These are phyloP conservation scores for Quercus parvula DNA, from an alignment of 306 rosid genomes.

Conservation along the genomic window DNA sequence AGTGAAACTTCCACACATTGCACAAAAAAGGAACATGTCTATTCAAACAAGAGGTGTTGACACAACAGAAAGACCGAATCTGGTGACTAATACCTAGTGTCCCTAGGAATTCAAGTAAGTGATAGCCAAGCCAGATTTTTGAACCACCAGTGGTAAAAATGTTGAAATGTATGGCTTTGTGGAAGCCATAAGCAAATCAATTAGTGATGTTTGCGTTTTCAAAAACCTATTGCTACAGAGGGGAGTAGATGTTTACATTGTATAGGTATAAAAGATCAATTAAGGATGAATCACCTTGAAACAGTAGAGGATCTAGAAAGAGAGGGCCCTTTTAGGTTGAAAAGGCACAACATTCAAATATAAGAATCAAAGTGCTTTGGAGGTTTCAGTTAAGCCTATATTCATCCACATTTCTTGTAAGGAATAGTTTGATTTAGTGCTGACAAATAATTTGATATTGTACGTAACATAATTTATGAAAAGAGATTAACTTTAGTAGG, in stretches of 20 bases:
- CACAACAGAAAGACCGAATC: no score
- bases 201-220: not conserved
- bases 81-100: not conserved
- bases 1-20: not conserved
- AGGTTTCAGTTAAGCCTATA: not conserved
- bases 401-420: conserved; percentile 2
- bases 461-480: not conserved
- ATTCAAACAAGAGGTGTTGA: no score
- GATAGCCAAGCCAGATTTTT: not conserved
- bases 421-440: not conserved
- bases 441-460: not conserved
- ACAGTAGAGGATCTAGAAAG: not conserved
- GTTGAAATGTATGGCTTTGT: not conserved
- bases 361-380: not conserved
- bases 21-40: no score
- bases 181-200: not conserved
- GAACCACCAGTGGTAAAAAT: not conserved
- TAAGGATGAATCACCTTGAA: not conserved
- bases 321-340: not conserved
- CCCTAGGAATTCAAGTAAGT: not conserved
- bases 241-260: not conserved
- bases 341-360: no score
- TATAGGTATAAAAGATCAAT: not conserved
- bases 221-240: not conserved
- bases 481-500: not conserved